A percentile compares a stretch with the other conserved stretches of the same genome.
These are phyloP conservation scores for Paratinospora sagittata DNA, from an alignment of 164 flowering plant species.

Conservation along the genomic window DNA sequence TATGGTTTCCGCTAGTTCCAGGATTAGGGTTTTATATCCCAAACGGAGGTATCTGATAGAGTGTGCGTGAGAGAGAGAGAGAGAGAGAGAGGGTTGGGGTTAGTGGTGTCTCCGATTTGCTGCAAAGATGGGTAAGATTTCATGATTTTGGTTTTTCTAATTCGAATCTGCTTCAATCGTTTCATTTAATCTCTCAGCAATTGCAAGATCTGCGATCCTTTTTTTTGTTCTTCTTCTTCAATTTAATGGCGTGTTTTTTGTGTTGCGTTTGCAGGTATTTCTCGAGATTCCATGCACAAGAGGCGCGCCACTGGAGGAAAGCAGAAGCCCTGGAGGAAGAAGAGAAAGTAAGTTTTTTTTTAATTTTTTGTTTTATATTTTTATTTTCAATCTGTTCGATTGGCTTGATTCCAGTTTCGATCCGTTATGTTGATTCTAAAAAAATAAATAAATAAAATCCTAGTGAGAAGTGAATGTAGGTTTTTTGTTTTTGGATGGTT, in stretches of 20 bases:
- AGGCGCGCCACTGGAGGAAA: slow-evolving; percentile 69
- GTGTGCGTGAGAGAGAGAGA: too few relatives aligned
- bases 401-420: too few relatives aligned
- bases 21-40: too few relatives aligned
- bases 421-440: too few relatives aligned
- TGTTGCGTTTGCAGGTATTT: slow-evolving; percentile 36
- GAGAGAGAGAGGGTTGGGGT: too few relatives aligned
- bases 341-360: slow-evolving; percentile 50
- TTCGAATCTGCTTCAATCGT: background rate
- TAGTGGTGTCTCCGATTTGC: background rate
- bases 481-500: too few relatives aligned
- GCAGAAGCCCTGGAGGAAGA: slow-evolving; percentile 69
- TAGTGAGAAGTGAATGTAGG: too few relatives aligned
- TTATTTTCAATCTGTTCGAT: background rate
- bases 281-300: slow-evolving; percentile 65
- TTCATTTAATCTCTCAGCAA: background rate
- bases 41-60: too few relatives aligned
- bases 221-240: too few relatives aligned
- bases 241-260: background rate
- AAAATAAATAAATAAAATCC: too few relatives aligned
- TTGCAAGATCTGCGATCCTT: background rate
- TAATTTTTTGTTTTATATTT: background rate
- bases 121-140: background rate
- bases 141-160: background rate
- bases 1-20: too few relatives aligned